Conservation (phyloP, 164 flowering plant genomes). For the Pachysandra terminalis region DNA sequence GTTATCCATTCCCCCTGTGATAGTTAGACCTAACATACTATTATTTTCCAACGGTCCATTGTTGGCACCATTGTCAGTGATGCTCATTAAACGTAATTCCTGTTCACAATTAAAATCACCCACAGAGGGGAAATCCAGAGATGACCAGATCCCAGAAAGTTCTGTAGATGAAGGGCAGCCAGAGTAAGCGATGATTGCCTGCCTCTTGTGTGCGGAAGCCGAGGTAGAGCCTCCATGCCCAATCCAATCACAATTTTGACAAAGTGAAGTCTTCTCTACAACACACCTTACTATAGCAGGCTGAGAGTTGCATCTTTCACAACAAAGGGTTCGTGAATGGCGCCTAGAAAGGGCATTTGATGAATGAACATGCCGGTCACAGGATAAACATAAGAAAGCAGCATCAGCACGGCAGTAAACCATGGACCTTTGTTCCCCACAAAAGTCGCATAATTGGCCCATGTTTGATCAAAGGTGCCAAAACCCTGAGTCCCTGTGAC, state of each 20-base stretch:
- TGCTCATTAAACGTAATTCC: slow-evolving; percentile 68
- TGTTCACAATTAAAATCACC: slow-evolving; percentile 57
- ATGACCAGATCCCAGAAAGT: slow-evolving; percentile 77
- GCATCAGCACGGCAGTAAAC: slow-evolving; percentile 90
- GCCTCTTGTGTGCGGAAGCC: slow-evolving; percentile 53
- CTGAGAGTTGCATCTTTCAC: slow-evolving; percentile 82
- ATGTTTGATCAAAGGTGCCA: slow-evolving; percentile 31
- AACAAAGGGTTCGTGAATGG: slow-evolving; percentile 77
- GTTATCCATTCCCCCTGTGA: slow-evolving; percentile 16
- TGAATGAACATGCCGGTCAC: slow-evolving; percentile 89
- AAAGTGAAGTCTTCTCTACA: slow-evolving; percentile 71
- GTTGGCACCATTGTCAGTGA: slow-evolving; percentile 34
- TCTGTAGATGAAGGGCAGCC: slow-evolving; percentile 89
- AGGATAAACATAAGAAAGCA: slow-evolving; percentile 85
- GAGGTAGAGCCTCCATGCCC: slow-evolving; percentile 45
- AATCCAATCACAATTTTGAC: slow-evolving; percentile 84
- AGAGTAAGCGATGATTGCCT: slow-evolving; percentile 68
- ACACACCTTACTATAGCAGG: slow-evolving; percentile 75
- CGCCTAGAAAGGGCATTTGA: slow-evolving; percentile 92
- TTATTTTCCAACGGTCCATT: slow-evolving; percentile 29
- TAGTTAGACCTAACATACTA: slow-evolving; percentile 25
- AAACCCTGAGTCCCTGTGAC: background rate
- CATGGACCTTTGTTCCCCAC: slow-evolving; percentile 80
- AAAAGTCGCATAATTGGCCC: slow-evolving; percentile 85
- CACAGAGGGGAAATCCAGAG: slow-evolving; percentile 42